A percentile compares a stretch with the other conserved stretches of the same genome.
phyloP scores from a whole-genome alignment of 768 basidiomycete genomes.

The Calocera viscosa region DNA sequence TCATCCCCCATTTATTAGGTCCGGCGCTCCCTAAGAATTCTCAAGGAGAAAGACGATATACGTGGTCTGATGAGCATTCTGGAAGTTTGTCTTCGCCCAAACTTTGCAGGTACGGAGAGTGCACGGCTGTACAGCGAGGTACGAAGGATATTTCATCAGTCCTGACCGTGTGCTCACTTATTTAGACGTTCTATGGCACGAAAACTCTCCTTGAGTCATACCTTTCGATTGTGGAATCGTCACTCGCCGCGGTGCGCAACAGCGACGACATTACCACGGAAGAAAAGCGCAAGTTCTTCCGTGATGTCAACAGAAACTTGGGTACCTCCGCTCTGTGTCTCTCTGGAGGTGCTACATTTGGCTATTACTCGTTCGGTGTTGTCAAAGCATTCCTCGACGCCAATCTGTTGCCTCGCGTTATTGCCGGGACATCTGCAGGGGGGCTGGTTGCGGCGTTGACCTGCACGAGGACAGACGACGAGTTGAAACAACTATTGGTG shows the following conservation, averaged over 20 bases:
- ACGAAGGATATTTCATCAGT: constrained; percentile 9
- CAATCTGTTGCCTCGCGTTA: constrained; percentile 73
- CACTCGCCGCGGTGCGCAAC: constrained; percentile 63
- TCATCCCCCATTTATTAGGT: constrained; percentile 36
- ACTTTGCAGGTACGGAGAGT: constrained; percentile 89
- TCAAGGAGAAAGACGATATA: constrained; percentile 67
- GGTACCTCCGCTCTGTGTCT: constrained; percentile 87
- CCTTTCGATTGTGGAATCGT: constrained; percentile 60
- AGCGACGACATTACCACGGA: constrained; percentile 62
- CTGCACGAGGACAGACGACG: constrained; percentile 80
- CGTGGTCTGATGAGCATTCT: constrained; percentile 79
- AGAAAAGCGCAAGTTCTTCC: constrained; percentile 88
- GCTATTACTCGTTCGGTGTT: constrained; percentile 88
- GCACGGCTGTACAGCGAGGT: constrained; percentile 81
- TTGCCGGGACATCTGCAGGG: constrained; percentile 91
- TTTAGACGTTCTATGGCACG: constrained; percentile 79
- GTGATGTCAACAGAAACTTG: constrained; percentile 74
- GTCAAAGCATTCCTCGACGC: constrained; percentile 85
- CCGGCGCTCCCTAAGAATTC: constrained; percentile 51
- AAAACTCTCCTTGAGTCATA: constrained; percentile 84
- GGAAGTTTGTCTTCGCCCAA: constrained; percentile 78
- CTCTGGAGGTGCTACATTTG: constrained; percentile 91
- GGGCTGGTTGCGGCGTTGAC: constrained; percentile 64
- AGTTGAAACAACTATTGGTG: constrained; percentile 61
- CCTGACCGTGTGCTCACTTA: not conserved